A percentile compares a stretch with the other conserved stretches of the same genome.
Evolutionary conservation across 2,329 filamentous ascomycete genomes (phyloP).

Genomic region (Colletotrichum phormii): DNA sequence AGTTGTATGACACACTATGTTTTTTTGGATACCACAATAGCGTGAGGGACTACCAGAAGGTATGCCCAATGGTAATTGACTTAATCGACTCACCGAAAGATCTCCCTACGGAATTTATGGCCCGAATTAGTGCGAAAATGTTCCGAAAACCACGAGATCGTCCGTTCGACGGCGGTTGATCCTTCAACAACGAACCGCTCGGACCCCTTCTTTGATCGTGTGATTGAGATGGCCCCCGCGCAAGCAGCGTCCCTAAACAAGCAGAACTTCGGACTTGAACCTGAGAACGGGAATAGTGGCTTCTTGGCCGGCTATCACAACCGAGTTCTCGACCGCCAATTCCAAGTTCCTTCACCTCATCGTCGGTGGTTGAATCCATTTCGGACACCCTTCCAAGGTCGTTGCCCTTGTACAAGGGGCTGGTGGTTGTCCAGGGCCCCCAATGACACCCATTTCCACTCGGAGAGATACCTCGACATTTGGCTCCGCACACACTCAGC

Average conservation of each 20-base stretch:
- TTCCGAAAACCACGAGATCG: neutral
- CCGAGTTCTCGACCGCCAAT: neutral
- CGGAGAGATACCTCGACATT: neutral
- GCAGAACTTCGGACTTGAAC: neutral
- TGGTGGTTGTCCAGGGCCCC: neutral
- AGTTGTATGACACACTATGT: conserved; percentile 3
- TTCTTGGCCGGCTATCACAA: neutral
- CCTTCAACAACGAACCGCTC: neutral
- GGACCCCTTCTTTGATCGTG: neutral
- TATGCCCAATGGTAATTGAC: conserved; percentile 9
- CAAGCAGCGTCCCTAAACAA: neutral
- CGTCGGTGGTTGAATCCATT: neutral
- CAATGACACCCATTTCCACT: neutral
- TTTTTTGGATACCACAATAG: conserved; percentile 21
- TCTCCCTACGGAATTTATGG: neutral
- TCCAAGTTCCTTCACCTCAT: neutral
- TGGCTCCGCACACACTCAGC: neutral
- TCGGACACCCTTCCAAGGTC: neutral
- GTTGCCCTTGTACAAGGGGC: neutral
- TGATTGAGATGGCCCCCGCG: neutral
- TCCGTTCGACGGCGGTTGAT: too few relatives aligned
- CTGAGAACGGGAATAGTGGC: neutral
- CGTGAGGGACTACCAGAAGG: conserved; percentile 6
- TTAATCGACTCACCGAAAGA: neutral
- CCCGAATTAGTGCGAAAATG: neutral